Conservation (phyloP, 495 filamentous ascomycete genomes). For the Penicillium lagena region DNA sequence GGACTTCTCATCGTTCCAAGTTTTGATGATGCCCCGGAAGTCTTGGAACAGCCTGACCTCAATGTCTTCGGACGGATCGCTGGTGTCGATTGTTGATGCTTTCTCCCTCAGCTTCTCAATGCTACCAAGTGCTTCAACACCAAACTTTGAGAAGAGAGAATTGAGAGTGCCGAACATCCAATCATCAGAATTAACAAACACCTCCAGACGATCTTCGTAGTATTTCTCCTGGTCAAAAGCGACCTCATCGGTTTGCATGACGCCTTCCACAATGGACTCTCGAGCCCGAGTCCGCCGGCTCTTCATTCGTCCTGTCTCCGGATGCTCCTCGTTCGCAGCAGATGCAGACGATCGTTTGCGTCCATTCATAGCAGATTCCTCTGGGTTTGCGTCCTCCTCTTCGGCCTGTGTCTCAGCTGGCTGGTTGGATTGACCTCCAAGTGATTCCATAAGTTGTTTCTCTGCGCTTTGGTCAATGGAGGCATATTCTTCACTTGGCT, state of each 20-base stretch:
- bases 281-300: slow-evolving; percentile 79
- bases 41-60: slow-evolving; percentile 40
- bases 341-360: slow-evolving; percentile 48
- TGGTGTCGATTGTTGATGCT: slow-evolving; percentile 11
- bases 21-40: slow-evolving; percentile 44
- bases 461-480: slow-evolving; percentile 36
- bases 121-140: slow-evolving; percentile 45
- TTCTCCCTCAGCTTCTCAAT: slow-evolving; percentile 33
- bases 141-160: slow-evolving; percentile 60
- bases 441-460: slow-evolving; percentile 35
- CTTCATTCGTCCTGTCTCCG: slow-evolving; percentile 59
- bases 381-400: slow-evolving; percentile 15
- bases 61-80: slow-evolving; percentile 8
- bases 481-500: slow-evolving; percentile 32
- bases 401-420: slow-evolving; percentile 11
- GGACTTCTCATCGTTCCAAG: slow-evolving; percentile 56
- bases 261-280: slow-evolving; percentile 57
- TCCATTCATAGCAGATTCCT: slow-evolving; percentile 22
- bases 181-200: slow-evolving; percentile 64
- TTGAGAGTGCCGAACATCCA: slow-evolving; percentile 66
- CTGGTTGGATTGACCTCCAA: slow-evolving; percentile 28
- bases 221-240: slow-evolving; percentile 61
- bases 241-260: slow-evolving; percentile 42
- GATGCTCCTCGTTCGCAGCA: slow-evolving; percentile 41
- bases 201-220: slow-evolving; percentile 63